Conservation (phyloP, 2,329 filamentous ascomycete species). For the Colletotrichum costaricense region DNA sequence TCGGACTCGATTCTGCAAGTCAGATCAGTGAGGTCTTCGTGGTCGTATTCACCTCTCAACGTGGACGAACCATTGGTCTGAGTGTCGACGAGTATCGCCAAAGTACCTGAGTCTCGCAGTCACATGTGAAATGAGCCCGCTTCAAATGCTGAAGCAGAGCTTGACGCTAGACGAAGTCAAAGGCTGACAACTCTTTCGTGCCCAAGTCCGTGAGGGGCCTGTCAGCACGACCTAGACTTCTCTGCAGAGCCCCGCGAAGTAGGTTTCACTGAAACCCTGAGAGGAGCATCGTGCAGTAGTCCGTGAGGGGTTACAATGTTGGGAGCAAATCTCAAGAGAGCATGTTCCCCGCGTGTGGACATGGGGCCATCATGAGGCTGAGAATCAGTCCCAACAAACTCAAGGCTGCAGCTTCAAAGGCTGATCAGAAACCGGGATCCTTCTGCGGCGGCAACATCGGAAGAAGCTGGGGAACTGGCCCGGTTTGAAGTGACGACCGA, state of each 20-base stretch:
- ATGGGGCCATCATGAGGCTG: slow-evolving; percentile 26
- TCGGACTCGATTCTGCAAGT: background rate
- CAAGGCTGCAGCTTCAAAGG: slow-evolving; percentile 30
- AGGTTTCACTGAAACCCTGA: slow-evolving; percentile 32
- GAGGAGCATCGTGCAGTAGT: background rate
- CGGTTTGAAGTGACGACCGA: slow-evolving; percentile 34
- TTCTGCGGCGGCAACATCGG: slow-evolving; percentile 24
- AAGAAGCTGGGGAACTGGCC: slow-evolving; percentile 30
- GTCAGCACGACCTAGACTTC: background rate
- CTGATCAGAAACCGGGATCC: slow-evolving; percentile 28
- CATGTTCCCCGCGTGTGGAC: slow-evolving; percentile 12
- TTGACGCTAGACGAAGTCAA: slow-evolving; percentile 28
- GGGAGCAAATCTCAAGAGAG: slow-evolving; percentile 16
- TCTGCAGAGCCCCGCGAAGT: background rate
- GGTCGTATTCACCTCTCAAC: background rate
- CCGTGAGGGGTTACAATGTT: slow-evolving; percentile 24
- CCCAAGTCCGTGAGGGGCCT: slow-evolving; percentile 25
- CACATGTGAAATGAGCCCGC: slow-evolving; percentile 19
- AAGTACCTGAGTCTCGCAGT: background rate
- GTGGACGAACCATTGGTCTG: slow-evolving; percentile 12
- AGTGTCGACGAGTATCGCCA: background rate
- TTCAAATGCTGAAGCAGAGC: slow-evolving; percentile 15
- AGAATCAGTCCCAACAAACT: slow-evolving; percentile 35
- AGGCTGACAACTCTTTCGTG: slow-evolving; percentile 9
- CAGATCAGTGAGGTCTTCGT: background rate